phyloP scores from a whole-genome alignment of 1,284 basidiomycete genomes.

The Singerocomus inundabilis region DNA sequence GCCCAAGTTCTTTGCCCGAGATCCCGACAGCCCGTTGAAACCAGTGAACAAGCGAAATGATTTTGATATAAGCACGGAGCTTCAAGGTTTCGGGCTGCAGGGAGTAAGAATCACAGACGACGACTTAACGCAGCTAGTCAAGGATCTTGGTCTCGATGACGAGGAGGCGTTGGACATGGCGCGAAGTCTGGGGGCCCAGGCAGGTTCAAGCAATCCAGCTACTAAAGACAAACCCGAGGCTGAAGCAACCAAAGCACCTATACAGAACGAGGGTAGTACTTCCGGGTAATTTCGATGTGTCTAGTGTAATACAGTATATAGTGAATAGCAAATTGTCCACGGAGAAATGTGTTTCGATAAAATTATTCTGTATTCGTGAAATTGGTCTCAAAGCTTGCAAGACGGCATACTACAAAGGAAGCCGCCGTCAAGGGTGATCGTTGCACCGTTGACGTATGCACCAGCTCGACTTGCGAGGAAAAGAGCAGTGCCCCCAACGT shows the following conservation, averaged over 20 bases:
- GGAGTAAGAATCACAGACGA: constrained; percentile 75
- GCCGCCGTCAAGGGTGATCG: constrained; percentile 62
- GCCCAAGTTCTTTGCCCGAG: constrained; percentile 51
- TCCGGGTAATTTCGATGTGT: constrained; percentile 4
- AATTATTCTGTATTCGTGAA: neutral
- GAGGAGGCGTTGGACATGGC: constrained; percentile 71
- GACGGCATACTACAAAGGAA: constrained; percentile 36
- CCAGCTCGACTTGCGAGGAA: constrained; percentile 62
- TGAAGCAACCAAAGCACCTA: neutral
- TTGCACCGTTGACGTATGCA: constrained; percentile 62
- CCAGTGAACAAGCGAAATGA: constrained; percentile 53
- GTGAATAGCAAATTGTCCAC: constrained; percentile 1
- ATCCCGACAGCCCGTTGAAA: constrained; percentile 47
- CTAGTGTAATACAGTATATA: constrained; percentile 1
- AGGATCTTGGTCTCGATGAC: constrained; percentile 69
- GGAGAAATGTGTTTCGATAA: neutral
- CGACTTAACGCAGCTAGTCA: constrained; percentile 64
- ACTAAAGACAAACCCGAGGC: neutral
- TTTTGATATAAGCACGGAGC: constrained; percentile 62
- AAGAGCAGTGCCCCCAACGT: constrained; percentile 60
- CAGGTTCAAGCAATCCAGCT: constrained; percentile 1
- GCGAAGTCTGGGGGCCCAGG: constrained; percentile 48
- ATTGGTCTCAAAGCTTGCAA: constrained; percentile 23
- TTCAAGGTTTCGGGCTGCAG: constrained; percentile 68
- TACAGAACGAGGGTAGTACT: constrained; percentile 1